Percentiles rank a stretch among this genome's conserved stretches.
phyloP scores from a whole-genome alignment of 148 eudicot species.

The Camellia lanceoleosa region DNA sequence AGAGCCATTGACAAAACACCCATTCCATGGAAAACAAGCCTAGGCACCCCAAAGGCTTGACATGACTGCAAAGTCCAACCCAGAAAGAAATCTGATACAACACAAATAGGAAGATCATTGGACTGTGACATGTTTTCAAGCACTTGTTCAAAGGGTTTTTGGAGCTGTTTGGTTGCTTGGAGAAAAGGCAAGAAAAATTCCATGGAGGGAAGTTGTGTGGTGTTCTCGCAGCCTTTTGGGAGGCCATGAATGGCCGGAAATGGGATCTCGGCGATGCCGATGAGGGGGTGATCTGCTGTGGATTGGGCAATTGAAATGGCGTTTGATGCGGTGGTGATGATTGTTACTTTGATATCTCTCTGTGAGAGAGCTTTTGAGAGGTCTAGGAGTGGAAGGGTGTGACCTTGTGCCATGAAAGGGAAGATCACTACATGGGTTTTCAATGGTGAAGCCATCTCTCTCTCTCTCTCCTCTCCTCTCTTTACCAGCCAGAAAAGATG shows the following conservation, averaged over 20 bases:
- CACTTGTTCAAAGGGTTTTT: slow-evolving; percentile 25
- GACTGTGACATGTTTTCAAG: slow-evolving; percentile 17
- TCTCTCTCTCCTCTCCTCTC: no score
- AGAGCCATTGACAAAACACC: slow-evolving; percentile 25
- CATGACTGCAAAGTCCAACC: slow-evolving; percentile 27
- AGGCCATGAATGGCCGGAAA: slow-evolving; percentile 22
- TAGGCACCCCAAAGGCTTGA: slow-evolving; percentile 25
- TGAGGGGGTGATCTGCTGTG: slow-evolving; percentile 9
- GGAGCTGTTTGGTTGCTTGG: slow-evolving; percentile 28
- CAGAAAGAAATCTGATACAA: slow-evolving; percentile 30
- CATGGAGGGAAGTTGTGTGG: slow-evolving; percentile 26
- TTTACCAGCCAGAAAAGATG: no score
- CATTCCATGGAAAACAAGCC: slow-evolving; percentile 35
- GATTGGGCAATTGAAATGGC: slow-evolving; percentile 10
- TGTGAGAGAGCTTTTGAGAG: slow-evolving; percentile 28
- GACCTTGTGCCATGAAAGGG: slow-evolving; percentile 42
- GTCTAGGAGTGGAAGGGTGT: slow-evolving; percentile 33
- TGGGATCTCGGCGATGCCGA: slow-evolving; percentile 20
- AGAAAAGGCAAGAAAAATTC: slow-evolving; percentile 28
- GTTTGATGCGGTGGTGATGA: slow-evolving; percentile 28
- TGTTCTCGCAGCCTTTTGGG: slow-evolving; percentile 37
- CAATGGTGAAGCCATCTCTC: slow-evolving; percentile 20
- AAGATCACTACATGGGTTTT: slow-evolving; percentile 24
- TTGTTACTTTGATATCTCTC: slow-evolving; percentile 19
- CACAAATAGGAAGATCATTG: slow-evolving; percentile 19